Conservation (phyloP, 176 grass and related monocot genomes). For the Hordeum marinum region DNA sequence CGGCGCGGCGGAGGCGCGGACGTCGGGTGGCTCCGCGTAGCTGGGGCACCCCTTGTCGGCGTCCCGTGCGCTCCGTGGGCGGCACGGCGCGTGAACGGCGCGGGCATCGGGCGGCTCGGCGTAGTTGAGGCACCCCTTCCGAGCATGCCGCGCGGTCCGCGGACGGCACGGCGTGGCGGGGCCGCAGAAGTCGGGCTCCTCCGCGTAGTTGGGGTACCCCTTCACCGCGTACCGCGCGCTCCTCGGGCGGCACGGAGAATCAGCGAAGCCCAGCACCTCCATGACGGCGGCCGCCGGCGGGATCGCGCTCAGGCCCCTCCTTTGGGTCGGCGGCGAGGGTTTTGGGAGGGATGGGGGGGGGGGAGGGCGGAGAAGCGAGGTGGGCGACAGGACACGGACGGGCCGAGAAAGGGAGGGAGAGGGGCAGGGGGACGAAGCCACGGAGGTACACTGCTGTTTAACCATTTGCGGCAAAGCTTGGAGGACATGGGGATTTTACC, state of each 20-base stretch:
- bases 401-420: conserved; percentile 1
- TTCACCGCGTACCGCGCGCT: conserved; percentile 31
- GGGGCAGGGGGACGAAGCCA: neutral
- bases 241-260: conserved; percentile 19
- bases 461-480: neutral
- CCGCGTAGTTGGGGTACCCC: conserved; percentile 30
- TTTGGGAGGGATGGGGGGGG: conserved; percentile 4
- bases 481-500: neutral
- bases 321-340: neutral
- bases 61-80: conserved; percentile 21
- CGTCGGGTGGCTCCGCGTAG: neutral
- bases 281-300: neutral
- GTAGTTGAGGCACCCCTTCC: neutral
- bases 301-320: neutral
- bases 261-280: neutral
- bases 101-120: neutral
- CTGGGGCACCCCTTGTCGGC: neutral
- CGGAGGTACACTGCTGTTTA: neutral
- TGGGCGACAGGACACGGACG: neutral
- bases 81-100: neutral
- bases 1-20: neutral
- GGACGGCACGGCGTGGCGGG: conserved; percentile 10
- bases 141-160: conserved; percentile 6
- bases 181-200: conserved; percentile 3
- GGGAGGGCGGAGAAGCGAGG: neutral